Evolutionary conservation across 345 rosid genomes (phyloP), one percentile per base, ranked within the genome.

Genomic region (Laguncularia racemosa): DNA sequence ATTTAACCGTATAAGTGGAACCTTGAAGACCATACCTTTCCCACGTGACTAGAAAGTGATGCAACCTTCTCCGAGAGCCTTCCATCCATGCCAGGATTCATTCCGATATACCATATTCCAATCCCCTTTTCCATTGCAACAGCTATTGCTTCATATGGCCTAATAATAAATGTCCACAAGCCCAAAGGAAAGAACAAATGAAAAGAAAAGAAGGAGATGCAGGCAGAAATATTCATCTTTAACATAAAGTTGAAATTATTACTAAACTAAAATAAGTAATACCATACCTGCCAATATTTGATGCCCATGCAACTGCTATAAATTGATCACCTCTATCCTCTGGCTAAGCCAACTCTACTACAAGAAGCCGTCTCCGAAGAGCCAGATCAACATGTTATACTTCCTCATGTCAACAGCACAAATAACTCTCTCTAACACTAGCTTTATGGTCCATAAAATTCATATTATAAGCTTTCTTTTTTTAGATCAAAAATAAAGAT

Each of bases 341-440:
- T 15, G 85, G 81, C 58, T 67, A 82, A 67, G 97, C 86, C 73
- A 93, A 63, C 74, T 93, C 97, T 59, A 95, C 97, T 6, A 93
- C 97, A 14, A 89, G 91, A 59, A 93, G 69, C 99, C 99, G 89
- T 69, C 96, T 70, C 48, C 87, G 90, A 76, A 85, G 96, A 65
- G 84, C 89, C 71, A 65, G 78, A 64, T 93, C 40, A 33, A 33
- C 1, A 33, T 33, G 40, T 33, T 33, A 33, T 33, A 7, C 40
- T 33, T 33, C 9, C 6, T 33, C 6, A 33, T 33, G 4, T 33
- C 11, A 9, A 6, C 11, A 33, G 40, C 28, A 23, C 28, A 23
- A 23, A 23, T 23, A n/a, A n/a, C n/a, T 9, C 40, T 33, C 40
- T 7, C 0, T 10, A 33, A 10, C 40, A 33, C 40, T 33, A 33